Evolutionary conservation across 805 yeast genomes (phyloP), one percentile per base, ranked within the genome.

Genomic region (Candida parachauliodes): DNA sequence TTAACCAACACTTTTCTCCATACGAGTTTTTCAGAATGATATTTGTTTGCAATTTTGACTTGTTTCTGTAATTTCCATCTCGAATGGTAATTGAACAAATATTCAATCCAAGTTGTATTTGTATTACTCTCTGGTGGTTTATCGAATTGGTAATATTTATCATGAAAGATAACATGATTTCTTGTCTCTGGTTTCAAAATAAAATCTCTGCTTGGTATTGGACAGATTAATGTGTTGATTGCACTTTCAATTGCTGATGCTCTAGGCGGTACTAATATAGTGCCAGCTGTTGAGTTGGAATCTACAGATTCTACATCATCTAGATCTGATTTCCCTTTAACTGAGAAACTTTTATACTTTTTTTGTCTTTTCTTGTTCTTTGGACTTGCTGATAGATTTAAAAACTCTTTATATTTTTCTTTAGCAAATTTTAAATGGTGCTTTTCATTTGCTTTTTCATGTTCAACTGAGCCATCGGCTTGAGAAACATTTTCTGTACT

Each of bases 1-100:
- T 57, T 54, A 2, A 68, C 73, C 43, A 68, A 50, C 10, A 68
- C 63, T 43, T 68, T 68, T n/a, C 74, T 54, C 74, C 74, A 68
- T 33, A 50, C 59, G 42, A 68, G 48, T 5, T 49, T 48, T 8
- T 54, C 54, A 7, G 57, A 41, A 39, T 68, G 74, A 44, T 67
- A 68, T 48, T 62, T 64, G 27, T 61, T 54, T 3, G 72, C 74
- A 17, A 68, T 67, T 24, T 46, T 53, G 18, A 62, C 69, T 47
- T 68, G 73, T 42, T 65, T 66, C 30, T 57, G 50, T 37, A 57
- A 43, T 35, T 65, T 59, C 67, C 67, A 59, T 30, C 55, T 62
- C 6, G 41, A 36, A 34, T 51, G 49, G 44, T 60, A 52, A 38
- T 48, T 52, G 40, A 62, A 50, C 4, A 65, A 39, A 17, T 39